Base-by-base conservation (phyloP, 345 rosid species). In the Brassica nigra region DNA sequence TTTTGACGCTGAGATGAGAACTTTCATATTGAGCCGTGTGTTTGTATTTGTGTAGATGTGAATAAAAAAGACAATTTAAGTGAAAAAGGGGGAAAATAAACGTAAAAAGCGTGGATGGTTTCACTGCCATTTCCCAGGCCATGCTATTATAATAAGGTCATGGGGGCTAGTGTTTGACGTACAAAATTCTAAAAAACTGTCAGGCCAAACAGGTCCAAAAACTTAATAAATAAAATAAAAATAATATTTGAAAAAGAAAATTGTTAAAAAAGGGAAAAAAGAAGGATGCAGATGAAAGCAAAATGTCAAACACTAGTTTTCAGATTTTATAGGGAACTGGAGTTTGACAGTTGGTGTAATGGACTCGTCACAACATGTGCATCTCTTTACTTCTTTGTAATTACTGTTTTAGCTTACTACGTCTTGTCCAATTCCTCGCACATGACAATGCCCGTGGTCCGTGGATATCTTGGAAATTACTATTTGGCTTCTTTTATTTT, bases 231-330 rank as follows among this genome's bases (percentile, higher is more conserved):
- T 20, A 30, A 49, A 18, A 27, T 27, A 79, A 18, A 65, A 30
- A 4, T 20, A 34, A 52, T 31, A 30, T 5, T 16, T 11, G 3
- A 28, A 11, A 61, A 16, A 27, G 0, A 73, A 68, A 64, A 68
- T 15, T 42, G 30, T 57, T 30, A 10, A 42, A 76, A 69, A 74
- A 70, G 44, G 65, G 58, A 20, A 36, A 81, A 71, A 76, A 66
- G 77, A 66, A 36, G 69, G 77, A 81, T 33, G 80, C 33, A 76
- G 77, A 71, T 81, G 84, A 87, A 78, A 84, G 90, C 92, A 88
- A 93, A 89, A 88, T 87, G 94, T 90, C 94, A 89, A 89, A 88
- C 89, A 77, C 92, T 84, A 89, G 77, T 88, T 81, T 49, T 87
- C 85, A 70, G 84, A 85, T 83, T 80, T 84, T 76, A 71, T 81